Conservation (phyloP, 345 rosid species). For the Iberis pinnata region DNA sequence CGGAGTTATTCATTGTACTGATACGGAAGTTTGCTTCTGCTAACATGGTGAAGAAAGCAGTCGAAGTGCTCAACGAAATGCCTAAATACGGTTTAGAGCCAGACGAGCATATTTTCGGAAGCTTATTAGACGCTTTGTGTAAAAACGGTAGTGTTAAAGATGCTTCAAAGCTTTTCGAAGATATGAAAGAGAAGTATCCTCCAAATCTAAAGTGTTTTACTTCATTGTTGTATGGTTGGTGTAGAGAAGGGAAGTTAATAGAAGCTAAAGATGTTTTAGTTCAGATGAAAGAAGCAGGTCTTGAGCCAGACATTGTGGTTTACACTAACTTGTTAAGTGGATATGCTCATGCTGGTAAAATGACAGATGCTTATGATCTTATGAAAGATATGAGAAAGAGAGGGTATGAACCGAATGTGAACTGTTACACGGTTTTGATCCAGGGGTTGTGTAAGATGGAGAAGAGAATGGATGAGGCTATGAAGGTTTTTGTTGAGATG, state of each 20-base stretch:
- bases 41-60: constrained; percentile 81
- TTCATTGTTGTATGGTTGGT: constrained; percentile 87
- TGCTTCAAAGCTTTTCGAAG: constrained; percentile 77
- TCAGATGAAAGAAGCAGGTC: constrained; percentile 78
- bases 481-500: constrained; percentile 70
- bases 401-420: constrained; percentile 64
- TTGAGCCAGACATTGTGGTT: constrained; percentile 82
- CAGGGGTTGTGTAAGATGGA: constrained; percentile 65
- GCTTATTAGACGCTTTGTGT: constrained; percentile 77
- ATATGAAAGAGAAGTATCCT: constrained; percentile 50
- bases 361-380: constrained; percentile 72
- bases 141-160: constrained; percentile 81
- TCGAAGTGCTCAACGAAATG: constrained; percentile 90
- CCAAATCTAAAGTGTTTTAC: constrained; percentile 69
- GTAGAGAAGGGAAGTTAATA: constrained; percentile 73
- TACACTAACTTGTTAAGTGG: constrained; percentile 79
- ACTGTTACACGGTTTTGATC: constrained; percentile 70
- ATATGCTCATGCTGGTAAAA: constrained; percentile 58
- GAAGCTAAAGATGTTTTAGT: constrained; percentile 83
- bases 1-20: constrained; percentile 64
- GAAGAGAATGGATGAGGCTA: constrained; percentile 75
- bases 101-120: constrained; percentile 63
- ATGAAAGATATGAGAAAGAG: constrained; percentile 72
- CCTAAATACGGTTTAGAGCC: constrained; percentile 79
- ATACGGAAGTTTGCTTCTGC: constrained; percentile 84